These are phyloP conservation scores for Trichoderma parareesei DNA, from an alignment of 495 filamentous ascomycete genomes.

Conservation along the genomic window DNA sequence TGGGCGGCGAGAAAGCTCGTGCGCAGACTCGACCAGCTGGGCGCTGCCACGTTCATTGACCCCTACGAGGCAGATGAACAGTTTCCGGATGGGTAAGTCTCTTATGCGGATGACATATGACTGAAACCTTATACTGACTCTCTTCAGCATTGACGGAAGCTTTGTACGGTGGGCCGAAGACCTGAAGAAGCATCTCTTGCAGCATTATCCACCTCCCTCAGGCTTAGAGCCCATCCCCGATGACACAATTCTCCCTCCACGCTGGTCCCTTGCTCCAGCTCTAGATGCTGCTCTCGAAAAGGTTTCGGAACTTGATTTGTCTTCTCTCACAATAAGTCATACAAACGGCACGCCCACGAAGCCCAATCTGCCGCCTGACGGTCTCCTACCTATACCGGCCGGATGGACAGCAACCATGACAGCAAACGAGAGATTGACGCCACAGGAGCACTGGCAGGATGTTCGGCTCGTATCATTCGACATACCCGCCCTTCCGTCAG, in stretches of 20 bases:
- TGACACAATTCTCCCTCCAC: conserved; percentile 68
- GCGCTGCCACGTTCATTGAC: conserved; percentile 67
- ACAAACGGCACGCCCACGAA: neutral
- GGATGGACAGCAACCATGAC: conserved; percentile 35
- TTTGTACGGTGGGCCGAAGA: conserved; percentile 71
- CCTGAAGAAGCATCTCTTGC: conserved; percentile 55
- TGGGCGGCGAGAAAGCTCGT: conserved; percentile 84
- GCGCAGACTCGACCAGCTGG: conserved; percentile 77
- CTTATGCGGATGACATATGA: neutral
- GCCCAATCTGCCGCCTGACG: conserved; percentile 24
- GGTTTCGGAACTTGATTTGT: neutral
- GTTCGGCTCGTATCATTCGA: conserved; percentile 67
- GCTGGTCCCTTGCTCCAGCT: conserved; percentile 59
- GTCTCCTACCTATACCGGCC: conserved; percentile 49
- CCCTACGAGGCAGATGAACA: conserved; percentile 87
- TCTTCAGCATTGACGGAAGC: conserved; percentile 56
- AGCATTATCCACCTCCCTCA: conserved; percentile 58
- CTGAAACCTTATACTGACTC: neutral
- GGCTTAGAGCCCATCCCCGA: conserved; percentile 63
- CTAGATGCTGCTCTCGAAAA: neutral
- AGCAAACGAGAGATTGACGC: conserved; percentile 66
- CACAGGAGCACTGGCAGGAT: conserved; percentile 81
- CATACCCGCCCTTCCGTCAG: conserved; percentile 25
- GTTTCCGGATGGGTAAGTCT: conserved; percentile 75
- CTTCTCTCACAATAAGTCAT: neutral